Evolutionary conservation across 176 grass and related monocot species (phyloP).

Genomic region (Phragmites australis): DNA sequence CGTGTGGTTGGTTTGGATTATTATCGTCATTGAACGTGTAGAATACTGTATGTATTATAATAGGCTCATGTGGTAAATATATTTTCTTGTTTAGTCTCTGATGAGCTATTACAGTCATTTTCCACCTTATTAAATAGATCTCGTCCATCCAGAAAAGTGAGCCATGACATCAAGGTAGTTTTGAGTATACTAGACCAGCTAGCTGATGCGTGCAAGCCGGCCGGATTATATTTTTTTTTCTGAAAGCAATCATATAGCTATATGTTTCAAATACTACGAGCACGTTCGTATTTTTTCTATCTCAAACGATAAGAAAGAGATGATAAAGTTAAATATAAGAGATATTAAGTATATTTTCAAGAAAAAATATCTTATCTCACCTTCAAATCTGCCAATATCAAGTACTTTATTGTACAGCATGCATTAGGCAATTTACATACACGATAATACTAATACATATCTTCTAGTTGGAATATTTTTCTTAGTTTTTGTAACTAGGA

Average conservation of each 20-base stretch:
- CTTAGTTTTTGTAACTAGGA: neutral
- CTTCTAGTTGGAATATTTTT: neutral
- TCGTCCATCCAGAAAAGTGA: neutral
- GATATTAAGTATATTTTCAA: neutral
- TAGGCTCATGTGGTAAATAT: constrained; percentile 4
- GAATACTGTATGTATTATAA: neutral
- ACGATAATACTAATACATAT: neutral
- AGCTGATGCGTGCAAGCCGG: constrained; percentile 24
- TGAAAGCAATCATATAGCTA: neutral
- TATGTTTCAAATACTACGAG: constrained; percentile 19
- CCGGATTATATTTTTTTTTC: constrained; percentile 31
- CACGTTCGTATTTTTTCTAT: constrained; percentile 33
- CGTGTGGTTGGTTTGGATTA: constrained; percentile 4
- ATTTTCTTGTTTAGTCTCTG: constrained; percentile 9
- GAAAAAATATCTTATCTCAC: neutral
- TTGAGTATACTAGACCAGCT: neutral
- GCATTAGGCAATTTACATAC: neutral
- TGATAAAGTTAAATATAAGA: constrained; percentile 24
- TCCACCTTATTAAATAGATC: constrained; percentile 1
- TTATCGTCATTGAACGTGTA: constrained; percentile 4
- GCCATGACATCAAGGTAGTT: constrained; percentile 2
- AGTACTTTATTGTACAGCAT: neutral
- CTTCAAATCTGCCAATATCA: constrained; percentile 20
- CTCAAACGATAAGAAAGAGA: constrained; percentile 2
- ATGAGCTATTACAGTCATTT: constrained; percentile 23